A percentile compares a stretch with the other conserved stretches of the same genome.
Conservation (phyloP, 805 yeast genomes). For the Cyberlindnera galapagoensis region DNA sequence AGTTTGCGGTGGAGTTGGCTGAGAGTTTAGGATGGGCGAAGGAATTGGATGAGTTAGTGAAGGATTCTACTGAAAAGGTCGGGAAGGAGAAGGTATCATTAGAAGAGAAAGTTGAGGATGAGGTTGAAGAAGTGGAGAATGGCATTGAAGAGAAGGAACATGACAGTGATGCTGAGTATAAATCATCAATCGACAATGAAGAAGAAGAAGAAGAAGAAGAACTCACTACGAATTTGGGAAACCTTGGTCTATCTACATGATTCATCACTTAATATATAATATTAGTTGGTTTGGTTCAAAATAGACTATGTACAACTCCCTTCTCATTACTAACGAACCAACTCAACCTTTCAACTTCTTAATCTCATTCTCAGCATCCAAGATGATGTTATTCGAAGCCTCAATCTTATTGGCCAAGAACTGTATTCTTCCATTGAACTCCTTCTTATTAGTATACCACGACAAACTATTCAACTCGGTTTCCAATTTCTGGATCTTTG, state of each 20-base stretch:
- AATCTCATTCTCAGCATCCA: constrained; percentile 39
- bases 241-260: too few species aligned
- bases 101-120: too few species aligned
- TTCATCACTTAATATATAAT: too few species aligned
- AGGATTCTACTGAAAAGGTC: constrained; percentile 8
- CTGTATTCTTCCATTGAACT: constrained; percentile 54
- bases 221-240: constrained; percentile 2
- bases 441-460: constrained; percentile 42
- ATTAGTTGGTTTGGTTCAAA: too few species aligned
- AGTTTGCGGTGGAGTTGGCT: constrained; percentile 48
- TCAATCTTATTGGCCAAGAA: constrained; percentile 66
- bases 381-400: constrained; percentile 46
- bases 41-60: constrained; percentile 32
- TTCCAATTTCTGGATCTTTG: constrained; percentile 59
- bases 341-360: constrained; percentile 23
- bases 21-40: constrained; percentile 55
- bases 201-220: not conserved
- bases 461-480: constrained; percentile 61
- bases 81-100: too few species aligned
- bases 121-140: constrained; percentile 34
- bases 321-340: constrained; percentile 1
- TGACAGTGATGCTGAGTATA: too few species aligned
- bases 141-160: not conserved
- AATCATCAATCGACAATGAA: too few species aligned
- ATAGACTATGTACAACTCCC: too few species aligned